Base-by-base conservation (phyloP, 257 asterid genomes). In the Schizonepeta tenuifolia region DNA sequence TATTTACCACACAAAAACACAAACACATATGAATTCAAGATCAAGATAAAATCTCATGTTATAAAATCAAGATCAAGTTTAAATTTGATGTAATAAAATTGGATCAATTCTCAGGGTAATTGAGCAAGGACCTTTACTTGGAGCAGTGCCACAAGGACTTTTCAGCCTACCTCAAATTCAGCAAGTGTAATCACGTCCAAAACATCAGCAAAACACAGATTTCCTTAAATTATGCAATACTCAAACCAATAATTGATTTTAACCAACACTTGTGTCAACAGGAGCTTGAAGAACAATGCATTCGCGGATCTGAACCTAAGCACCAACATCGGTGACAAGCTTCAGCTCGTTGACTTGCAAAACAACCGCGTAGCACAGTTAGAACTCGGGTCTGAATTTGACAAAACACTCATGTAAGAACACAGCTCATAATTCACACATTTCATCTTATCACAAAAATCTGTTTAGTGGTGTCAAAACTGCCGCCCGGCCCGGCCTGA, bases 171-270 rank as follows among this genome's bases (percentile, higher is more conserved):
- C 97, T 65, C 91, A 88, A 78, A 83, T 94, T 78, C 86, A 87
- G 79, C 96, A 91, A 91, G 96, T 94, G 99, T 94, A 82, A 82
- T n/a, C n/a, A n/a, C n/a, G 97, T 83, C 69, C 51, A 12, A 50
- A 24, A 74, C 41, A 44, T n/a, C 49, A 26, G 35, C 53, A 62
- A 8, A 10, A 54, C 35, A 33, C 38, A 72, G 13, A 22, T 35
- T 26, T 7, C 9, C 11, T 5, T n/a, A 24, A 62, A 62, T n/a
- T 20, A 65, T 2, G 21, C 33, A n/a, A 57, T 3, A 36, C 21
- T 43, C 6, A 35, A 33, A 4, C 44, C 20, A n/a, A 47, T 7
- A 22, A n/a, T 1, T n/a, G 20, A 55, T 33, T 31, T 7, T 38
- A 11, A 40, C 36, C 21, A 62, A 38, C 44, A 49, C 77, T 24